These are phyloP conservation scores for Blastobotrys capitulatus DNA, from an alignment of 1,139 yeast genomes.

Conservation along the genomic window DNA sequence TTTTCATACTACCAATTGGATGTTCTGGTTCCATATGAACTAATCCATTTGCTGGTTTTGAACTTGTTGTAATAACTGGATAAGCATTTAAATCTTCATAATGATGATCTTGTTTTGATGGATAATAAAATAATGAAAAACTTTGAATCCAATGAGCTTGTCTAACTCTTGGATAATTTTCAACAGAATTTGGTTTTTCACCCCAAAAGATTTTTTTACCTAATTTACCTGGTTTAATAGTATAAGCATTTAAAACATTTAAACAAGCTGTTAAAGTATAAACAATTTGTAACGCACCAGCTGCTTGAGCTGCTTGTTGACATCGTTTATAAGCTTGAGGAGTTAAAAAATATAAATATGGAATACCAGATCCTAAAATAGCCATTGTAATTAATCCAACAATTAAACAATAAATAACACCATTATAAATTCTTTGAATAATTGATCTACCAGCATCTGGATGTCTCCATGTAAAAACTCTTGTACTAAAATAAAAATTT, in stretches of 20 bases:
- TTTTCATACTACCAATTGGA: not conserved
- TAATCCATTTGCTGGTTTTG: constrained; percentile 7
- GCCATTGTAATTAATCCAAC: constrained; percentile 59
- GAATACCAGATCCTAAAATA: constrained; percentile 58
- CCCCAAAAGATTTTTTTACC: constrained; percentile 35
- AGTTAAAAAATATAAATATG: constrained; percentile 54
- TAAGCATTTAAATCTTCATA: not conserved
- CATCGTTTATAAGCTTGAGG: constrained; percentile 44
- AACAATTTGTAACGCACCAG: constrained; percentile 49
- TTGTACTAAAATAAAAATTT: constrained; percentile 53
- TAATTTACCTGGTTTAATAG: constrained; percentile 48
- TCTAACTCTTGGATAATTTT: constrained; percentile 40
- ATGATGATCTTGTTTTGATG: constrained; percentile 22
- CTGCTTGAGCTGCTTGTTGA: constrained; percentile 54
- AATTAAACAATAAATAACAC: constrained; percentile 48
- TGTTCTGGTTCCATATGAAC: constrained; percentile 2
- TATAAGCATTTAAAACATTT: constrained; percentile 48
- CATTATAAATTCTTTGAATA: constrained; percentile 52
- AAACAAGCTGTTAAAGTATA: constrained; percentile 52
- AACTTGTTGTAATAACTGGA: constrained; percentile 3
- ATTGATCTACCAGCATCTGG: constrained; percentile 64
- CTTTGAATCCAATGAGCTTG: constrained; percentile 81
- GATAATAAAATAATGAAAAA: constrained; percentile 43
- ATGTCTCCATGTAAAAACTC: constrained; percentile 77
- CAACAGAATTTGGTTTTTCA: constrained; percentile 22